Conservation (phyloP, 805 yeast species). For the Metschnikowia sp. region DNA sequence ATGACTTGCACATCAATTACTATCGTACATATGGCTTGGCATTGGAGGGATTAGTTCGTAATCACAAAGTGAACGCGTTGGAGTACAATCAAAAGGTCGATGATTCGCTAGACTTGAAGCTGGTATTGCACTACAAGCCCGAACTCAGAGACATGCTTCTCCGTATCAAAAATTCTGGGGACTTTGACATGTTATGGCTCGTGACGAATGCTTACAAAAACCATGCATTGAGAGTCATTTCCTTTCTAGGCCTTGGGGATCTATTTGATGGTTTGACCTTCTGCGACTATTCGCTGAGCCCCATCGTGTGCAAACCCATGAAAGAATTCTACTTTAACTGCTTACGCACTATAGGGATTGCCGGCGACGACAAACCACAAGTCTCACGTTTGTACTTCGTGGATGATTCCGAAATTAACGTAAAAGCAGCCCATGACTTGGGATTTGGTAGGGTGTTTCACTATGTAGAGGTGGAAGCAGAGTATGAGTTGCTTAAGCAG, state of each 20-base stretch:
- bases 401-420: conserved; percentile 83
- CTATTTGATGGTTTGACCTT: conserved; percentile 89
- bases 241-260: conserved; percentile 84
- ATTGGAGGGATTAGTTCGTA: conserved; percentile 76
- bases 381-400: conserved; percentile 61
- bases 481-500: conserved; percentile 31
- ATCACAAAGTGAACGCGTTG: conserved; percentile 76
- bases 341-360: conserved; percentile 60
- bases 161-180: conserved; percentile 38
- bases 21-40: conserved; percentile 90
- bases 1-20: conserved; percentile 63
- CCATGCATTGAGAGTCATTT: conserved; percentile 80
- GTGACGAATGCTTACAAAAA: conserved; percentile 92
- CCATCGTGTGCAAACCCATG: conserved; percentile 90
- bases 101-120: conserved; percentile 84
- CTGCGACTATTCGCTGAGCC: conserved; percentile 76
- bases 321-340: conserved; percentile 59
- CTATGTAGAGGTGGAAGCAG: conserved; percentile 68
- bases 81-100: conserved; percentile 88
- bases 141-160: conserved; percentile 51
- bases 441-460: conserved; percentile 76
- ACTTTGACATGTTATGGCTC: conserved; percentile 78
- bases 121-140: conserved; percentile 64
- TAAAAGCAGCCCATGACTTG: conserved; percentile 63
- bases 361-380: conserved; percentile 28